These are phyloP conservation scores for Rutstroemia sp. DNA, from an alignment of 2,329 filamentous ascomycete species.

Conservation along the genomic window DNA sequence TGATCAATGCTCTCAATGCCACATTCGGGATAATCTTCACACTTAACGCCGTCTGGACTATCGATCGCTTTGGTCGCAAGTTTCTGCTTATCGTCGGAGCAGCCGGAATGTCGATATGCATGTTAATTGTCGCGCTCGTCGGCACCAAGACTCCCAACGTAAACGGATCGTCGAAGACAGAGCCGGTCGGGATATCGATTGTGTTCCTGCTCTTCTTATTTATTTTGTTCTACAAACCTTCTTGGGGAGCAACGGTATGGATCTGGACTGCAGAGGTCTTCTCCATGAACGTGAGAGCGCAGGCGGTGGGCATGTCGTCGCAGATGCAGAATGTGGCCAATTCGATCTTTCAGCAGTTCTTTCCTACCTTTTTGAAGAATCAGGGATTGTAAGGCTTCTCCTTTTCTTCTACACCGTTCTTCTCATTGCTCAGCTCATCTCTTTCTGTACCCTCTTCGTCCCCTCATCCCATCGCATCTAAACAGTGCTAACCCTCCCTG, in stretches of 20 bases:
- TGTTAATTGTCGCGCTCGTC: slow-evolving; percentile 54
- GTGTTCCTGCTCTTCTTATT: slow-evolving; percentile 62
- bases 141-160: slow-evolving; percentile 47
- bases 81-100: slow-evolving; percentile 62
- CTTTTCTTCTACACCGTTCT: not conserved
- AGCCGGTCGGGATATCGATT: slow-evolving; percentile 53
- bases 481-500: not conserved
- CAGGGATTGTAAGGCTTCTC: slow-evolving; percentile 1
- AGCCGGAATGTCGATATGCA: slow-evolving; percentile 60
- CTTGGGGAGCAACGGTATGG: slow-evolving; percentile 63
- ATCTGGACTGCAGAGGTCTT: slow-evolving; percentile 65
- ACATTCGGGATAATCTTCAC: slow-evolving; percentile 67
- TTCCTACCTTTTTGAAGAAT: slow-evolving; percentile 3
- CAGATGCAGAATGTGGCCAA: slow-evolving; percentile 8
- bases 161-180: slow-evolving; percentile 23
- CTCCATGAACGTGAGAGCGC: slow-evolving; percentile 61
- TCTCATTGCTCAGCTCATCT: no score
- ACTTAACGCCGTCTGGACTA: slow-evolving; percentile 63
- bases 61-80: slow-evolving; percentile 62
- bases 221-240: slow-evolving; percentile 61
- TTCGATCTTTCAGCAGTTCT: slow-evolving; percentile 8
- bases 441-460: not conserved
- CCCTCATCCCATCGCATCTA: not conserved
- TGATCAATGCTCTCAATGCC: slow-evolving; percentile 68
- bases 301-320: slow-evolving; percentile 57